These are phyloP conservation scores for Karstenula rhodostoma DNA, from an alignment of 2,329 filamentous ascomycete genomes.

Conservation along the genomic window DNA sequence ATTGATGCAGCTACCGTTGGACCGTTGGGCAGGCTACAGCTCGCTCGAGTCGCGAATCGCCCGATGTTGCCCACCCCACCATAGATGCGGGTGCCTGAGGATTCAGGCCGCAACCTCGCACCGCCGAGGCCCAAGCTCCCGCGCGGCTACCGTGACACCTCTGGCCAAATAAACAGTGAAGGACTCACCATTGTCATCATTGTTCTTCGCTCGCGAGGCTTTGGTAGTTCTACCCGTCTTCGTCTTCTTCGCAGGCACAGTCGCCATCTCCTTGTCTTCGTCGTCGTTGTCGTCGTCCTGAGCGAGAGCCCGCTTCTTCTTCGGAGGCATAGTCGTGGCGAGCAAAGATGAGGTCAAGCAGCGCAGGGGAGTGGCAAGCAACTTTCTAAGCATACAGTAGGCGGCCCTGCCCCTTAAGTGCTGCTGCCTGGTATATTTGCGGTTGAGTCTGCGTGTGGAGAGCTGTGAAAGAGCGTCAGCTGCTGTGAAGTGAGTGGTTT, in stretches of 20 bases:
- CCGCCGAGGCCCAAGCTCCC: conserved; percentile 8
- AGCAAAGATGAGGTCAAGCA: conserved; percentile 1
- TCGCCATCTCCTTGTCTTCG: background rate
- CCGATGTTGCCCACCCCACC: background rate
- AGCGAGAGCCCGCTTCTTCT: conserved; percentile 1
- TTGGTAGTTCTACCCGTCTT: background rate
- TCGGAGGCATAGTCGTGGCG: background rate
- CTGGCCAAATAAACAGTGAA: background rate
- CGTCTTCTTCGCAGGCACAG: conserved; percentile 11
- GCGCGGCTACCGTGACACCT: background rate
- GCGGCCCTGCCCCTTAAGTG: background rate
- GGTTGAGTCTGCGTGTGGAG: background rate
- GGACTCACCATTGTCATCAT: conserved; percentile 12
- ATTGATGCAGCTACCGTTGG: background rate
- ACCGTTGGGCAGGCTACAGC: background rate
- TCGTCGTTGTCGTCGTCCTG: background rate
- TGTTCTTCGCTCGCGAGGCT: background rate
- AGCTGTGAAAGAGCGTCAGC: background rate
- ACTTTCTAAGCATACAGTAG: conserved; percentile 5
- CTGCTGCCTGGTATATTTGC: background rate
- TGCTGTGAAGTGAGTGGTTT: conserved; percentile 1
- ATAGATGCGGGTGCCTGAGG: conserved; percentile 1
- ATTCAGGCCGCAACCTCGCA: background rate
- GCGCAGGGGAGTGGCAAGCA: background rate
- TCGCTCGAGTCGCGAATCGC: background rate